Base-by-base conservation (phyloP, 2,329 filamentous ascomycete genomes). In the Celoporthe dispersa region DNA sequence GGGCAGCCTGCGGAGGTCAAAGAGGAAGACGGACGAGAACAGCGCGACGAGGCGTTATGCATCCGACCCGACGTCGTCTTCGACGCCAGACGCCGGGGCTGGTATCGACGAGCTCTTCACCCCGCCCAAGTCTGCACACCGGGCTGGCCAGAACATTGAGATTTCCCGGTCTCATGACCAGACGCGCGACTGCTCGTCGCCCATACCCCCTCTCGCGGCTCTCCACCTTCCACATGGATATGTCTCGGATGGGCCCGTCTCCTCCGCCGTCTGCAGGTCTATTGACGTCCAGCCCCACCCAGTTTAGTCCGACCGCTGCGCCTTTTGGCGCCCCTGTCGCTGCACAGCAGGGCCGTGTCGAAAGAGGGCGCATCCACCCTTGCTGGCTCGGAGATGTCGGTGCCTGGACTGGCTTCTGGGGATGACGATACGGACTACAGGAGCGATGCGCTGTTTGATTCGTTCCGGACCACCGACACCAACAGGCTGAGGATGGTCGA, bases 381-480 rank as follows among this genome's bases (percentile, higher is more conserved):
- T 73, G 87, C 89, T 72, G 90, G 90, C 71, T 93, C 90, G 37
- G 92, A 94, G 75, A 86, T 88, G 76, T 91, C 93, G 71, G 83
- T 83, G 72, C 87, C 88, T 74, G 88, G 86, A 62, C 86, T 90
- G 74, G 83, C 81, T n/a, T 93, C 89, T 14, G 87, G 87, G 31
- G 92, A 94, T 68, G 91, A 93, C 75, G 92, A 94, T 75, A 90
- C 89, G n/a, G 92, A 94, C 77, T 89, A 91, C 76, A 91, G 90
- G 80, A 94, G 91, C 78, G 92, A 94, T 75, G 92, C 89, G 25
- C 85, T 92, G 68, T 94, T 90, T 79, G 92, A 94, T 81, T 94
- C 92, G 39, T 81, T 94, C 74, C 90, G 91, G 67, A 94, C 92
- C 22, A 85, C 87, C 71, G 90, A 87, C 53, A 93, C 91, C 12